Evolutionary conservation across 2,329 filamentous ascomycete species (phyloP).

Genomic region (Lasiodiplodia gonubiensis): DNA sequence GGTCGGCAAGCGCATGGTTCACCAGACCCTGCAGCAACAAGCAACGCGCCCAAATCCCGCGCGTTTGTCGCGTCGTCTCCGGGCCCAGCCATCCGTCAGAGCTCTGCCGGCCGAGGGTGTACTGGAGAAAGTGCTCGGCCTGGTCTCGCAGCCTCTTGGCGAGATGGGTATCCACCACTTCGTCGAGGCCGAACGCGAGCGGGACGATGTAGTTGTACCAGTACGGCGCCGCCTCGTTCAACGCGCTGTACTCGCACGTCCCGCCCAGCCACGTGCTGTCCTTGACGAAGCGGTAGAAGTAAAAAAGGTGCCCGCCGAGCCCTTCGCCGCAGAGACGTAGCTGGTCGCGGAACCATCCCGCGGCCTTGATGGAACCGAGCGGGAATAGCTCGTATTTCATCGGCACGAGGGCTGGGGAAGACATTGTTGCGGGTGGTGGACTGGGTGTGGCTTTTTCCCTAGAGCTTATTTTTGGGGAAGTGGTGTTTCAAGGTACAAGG

Average conservation of each 20-base stretch:
- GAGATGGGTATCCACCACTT: constrained; percentile 40
- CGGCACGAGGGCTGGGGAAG: constrained; percentile 36
- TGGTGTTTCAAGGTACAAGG: not conserved
- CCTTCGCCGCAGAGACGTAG: constrained; percentile 57
- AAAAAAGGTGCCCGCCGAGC: constrained; percentile 58
- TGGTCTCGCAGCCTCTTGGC: constrained; percentile 52
- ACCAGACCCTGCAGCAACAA: constrained; percentile 59
- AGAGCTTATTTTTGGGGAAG: too few species aligned
- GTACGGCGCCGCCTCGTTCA: constrained; percentile 63
- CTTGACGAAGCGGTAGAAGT: constrained; percentile 63
- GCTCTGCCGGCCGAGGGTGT: constrained; percentile 56
- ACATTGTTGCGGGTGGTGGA: not conserved
- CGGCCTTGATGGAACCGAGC: constrained; percentile 40
- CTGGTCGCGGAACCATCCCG: constrained; percentile 60
- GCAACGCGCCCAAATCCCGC: constrained; percentile 61
- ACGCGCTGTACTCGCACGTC: constrained; percentile 55
- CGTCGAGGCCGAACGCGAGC: constrained; percentile 58
- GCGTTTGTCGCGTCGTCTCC: constrained; percentile 47
- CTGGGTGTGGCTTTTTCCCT: too few species aligned
- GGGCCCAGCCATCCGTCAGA: constrained; percentile 66
- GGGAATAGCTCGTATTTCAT: constrained; percentile 49
- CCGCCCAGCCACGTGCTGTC: constrained; percentile 60
- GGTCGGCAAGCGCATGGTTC: constrained; percentile 57
- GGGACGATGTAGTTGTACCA: constrained; percentile 65
- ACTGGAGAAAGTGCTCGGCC: constrained; percentile 52